Percentiles rank a stretch among this genome's conserved stretches.
Evolutionary conservation across 163 green algal species (phyloP).

Genomic region (Coccomyxa subellipsoidea): DNA sequence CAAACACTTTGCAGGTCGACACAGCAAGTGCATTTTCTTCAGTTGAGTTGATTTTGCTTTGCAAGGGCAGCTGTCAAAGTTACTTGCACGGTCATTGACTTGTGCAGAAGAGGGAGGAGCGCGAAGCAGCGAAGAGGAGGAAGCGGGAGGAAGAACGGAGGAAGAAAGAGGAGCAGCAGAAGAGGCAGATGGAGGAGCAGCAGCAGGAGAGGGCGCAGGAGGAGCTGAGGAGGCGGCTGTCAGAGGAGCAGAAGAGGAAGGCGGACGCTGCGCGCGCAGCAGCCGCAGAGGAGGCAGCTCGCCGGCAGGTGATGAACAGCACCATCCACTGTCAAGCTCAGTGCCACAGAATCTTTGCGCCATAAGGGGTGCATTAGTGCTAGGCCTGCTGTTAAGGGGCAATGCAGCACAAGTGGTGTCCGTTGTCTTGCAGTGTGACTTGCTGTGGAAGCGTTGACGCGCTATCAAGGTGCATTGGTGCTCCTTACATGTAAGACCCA

Average conservation of each 20-base stretch:
- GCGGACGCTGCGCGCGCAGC: neutral
- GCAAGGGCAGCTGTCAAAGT: too few species aligned
- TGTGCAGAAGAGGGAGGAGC: neutral
- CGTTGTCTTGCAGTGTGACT: too few species aligned
- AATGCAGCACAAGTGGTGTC: too few species aligned
- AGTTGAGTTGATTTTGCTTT: too few species aligned
- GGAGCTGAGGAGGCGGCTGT: neutral
- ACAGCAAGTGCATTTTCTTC: too few species aligned
- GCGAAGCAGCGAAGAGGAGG: neutral
- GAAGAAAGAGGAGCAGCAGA: neutral
- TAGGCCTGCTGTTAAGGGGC: too few species aligned
- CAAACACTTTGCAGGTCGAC: too few species aligned
- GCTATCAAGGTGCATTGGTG: too few species aligned
- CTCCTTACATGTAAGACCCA: too few species aligned
- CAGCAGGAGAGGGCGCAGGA: neutral
- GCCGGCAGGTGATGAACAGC: neutral
- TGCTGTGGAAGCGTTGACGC: too few species aligned
- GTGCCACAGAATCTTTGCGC: too few species aligned
- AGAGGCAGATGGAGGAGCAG: neutral
- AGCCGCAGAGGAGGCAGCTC: neutral
- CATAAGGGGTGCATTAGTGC: too few species aligned
- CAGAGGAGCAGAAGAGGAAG: neutral
- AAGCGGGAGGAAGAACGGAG: neutral
- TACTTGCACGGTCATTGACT: neutral
- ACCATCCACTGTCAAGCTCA: neutral